Evolutionary conservation across 2,329 filamentous ascomycete genomes (phyloP).

Genomic region (Cercospora sp.): DNA sequence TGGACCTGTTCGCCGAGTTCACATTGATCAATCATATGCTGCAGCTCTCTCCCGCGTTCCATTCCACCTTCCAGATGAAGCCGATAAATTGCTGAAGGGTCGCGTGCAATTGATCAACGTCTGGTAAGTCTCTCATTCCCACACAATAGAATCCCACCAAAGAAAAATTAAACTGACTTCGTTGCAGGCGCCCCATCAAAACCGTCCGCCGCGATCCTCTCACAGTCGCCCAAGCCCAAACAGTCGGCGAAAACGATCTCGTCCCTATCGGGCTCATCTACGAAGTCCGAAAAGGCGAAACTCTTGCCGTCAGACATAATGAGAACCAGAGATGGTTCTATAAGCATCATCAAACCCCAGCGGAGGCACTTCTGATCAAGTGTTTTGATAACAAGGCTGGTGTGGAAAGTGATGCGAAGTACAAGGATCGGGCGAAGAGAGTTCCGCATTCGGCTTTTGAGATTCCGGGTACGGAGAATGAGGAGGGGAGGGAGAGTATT

Average conservation of each 20-base stretch:
- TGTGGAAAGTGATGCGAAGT: conserved; percentile 36
- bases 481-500: conserved; percentile 78
- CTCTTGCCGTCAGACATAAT: conserved; percentile 65
- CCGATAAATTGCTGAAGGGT: conserved; percentile 47
- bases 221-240: conserved; percentile 58
- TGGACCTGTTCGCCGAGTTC: conserved; percentile 54
- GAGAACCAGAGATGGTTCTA: conserved; percentile 73
- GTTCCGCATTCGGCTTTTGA: conserved; percentile 73
- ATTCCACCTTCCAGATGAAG: conserved; percentile 51
- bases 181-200: conserved; percentile 26
- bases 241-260: conserved; percentile 62
- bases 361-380: conserved; percentile 53
- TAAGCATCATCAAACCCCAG: conserved; percentile 61
- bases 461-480: conserved; percentile 67
- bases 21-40: conserved; percentile 60
- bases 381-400: conserved; percentile 45
- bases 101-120: conserved; percentile 58
- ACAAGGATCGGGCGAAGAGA: conserved; percentile 22
- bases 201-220: conserved; percentile 59
- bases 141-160: no score
- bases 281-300: conserved; percentile 69
- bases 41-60: conserved; percentile 47
- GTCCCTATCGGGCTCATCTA: conserved; percentile 74
- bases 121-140: conserved; percentile 18
- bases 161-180: neutral